These are phyloP conservation scores for Antrodiella citrinella DNA, from an alignment of 768 basidiomycete species.

Conservation along the genomic window DNA sequence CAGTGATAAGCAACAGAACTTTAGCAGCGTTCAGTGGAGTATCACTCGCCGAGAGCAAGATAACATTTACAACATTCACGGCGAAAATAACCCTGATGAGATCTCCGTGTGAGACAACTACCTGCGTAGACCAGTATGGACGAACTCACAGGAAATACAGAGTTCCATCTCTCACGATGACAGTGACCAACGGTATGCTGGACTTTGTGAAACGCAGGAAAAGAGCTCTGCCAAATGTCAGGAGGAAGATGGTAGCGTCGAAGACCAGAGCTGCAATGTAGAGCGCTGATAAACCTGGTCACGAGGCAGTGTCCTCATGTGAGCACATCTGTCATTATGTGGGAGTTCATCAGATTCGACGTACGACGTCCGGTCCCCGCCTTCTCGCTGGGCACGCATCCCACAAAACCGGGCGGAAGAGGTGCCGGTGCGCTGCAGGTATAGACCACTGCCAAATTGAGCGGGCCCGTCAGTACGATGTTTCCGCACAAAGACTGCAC, in stretches of 20 bases:
- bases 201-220: background rate
- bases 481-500: background rate
- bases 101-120: too few species aligned
- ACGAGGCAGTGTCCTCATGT: background rate
- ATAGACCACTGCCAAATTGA: background rate
- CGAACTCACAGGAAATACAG: background rate
- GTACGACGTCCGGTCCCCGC: background rate
- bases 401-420: background rate
- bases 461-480: background rate
- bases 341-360: background rate
- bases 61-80: too few species aligned
- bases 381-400: background rate
- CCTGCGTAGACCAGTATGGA: too few species aligned
- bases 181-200: background rate
- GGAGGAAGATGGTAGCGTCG: background rate
- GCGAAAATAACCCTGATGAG: too few species aligned
- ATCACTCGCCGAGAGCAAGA: too few species aligned
- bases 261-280: background rate
- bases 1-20: too few species aligned
- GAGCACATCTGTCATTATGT: background rate
- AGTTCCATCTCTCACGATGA: background rate
- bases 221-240: background rate
- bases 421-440: constrained; percentile 3
- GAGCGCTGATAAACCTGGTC: background rate
- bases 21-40: too few species aligned